Evolutionary conservation across 352 stramenopile species (phyloP).

Genomic region (Globisporangium irregulare): DNA sequence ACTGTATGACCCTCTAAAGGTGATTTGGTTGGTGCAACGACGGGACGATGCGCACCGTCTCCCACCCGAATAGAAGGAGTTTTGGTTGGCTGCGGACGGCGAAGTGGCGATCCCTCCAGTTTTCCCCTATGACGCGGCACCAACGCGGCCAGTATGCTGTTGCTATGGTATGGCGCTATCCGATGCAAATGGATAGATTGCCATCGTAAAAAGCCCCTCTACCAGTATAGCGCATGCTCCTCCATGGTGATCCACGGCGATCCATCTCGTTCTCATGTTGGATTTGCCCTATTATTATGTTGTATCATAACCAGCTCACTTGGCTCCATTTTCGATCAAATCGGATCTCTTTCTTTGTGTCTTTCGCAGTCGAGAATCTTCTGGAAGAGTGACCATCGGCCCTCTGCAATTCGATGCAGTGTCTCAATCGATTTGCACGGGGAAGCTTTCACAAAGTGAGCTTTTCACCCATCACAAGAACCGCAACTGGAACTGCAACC

Average conservation of each 20-base stretch:
- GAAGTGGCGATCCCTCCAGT: conserved; percentile 2
- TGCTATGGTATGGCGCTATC: background rate
- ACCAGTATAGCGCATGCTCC: background rate
- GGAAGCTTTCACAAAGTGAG: background rate
- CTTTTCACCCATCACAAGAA: conserved; percentile 3
- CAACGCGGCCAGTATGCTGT: background rate
- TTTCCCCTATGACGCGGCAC: background rate
- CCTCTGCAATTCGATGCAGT: conserved; percentile 3
- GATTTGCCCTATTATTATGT: background rate
- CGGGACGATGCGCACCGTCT: conserved; percentile 3
- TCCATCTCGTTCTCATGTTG: background rate
- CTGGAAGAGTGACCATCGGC: conserved; percentile 7
- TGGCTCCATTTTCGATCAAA: background rate
- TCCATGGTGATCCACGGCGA: background rate
- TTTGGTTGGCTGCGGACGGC: conserved; percentile 18
- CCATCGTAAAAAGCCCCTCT: background rate
- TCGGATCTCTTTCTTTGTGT: conserved; percentile 1
- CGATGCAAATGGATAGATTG: background rate
- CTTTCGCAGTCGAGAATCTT: conserved; percentile 16
- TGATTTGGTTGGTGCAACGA: background rate
- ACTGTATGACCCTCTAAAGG: background rate
- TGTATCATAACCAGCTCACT: background rate
- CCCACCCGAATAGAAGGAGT: conserved; percentile 19
- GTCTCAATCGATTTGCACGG: background rate
- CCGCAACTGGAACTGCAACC: background rate